These are phyloP conservation scores for Pythium rishiriense DNA, from an alignment of 352 stramenopile genomes.

Conservation along the genomic window DNA sequence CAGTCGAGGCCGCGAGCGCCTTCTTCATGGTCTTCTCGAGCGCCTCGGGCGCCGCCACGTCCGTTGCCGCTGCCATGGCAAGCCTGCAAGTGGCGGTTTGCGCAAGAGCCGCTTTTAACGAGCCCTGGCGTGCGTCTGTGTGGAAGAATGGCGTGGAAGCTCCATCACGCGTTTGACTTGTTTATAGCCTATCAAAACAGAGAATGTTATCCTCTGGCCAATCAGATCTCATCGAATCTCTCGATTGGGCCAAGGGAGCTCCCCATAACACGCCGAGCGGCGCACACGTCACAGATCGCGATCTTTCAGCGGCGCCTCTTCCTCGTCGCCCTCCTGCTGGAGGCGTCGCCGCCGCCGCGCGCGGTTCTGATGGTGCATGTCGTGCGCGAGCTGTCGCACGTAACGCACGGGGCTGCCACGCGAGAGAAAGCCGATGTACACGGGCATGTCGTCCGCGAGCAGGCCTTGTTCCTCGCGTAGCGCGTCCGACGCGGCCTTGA, in stretches of 20 bases:
- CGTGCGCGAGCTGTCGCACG: slow-evolving; percentile 42
- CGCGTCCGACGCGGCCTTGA: slow-evolving; percentile 33
- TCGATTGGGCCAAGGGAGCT: not conserved
- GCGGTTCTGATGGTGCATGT: slow-evolving; percentile 47
- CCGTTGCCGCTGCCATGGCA: not conserved
- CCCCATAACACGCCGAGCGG: not conserved
- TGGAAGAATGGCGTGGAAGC: slow-evolving; percentile 13
- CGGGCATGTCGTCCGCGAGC: slow-evolving; percentile 39
- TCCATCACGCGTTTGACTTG: not conserved
- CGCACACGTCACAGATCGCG: slow-evolving; percentile 29
- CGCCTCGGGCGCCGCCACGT: slow-evolving; percentile 1
- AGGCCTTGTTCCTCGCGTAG: slow-evolving; percentile 51
- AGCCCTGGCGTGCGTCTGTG: too few relatives aligned
- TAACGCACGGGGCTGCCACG: slow-evolving; percentile 54
- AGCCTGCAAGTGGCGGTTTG: not conserved
- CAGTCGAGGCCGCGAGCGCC: slow-evolving; percentile 60
- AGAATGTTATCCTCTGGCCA: not conserved
- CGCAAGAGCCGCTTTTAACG: not conserved
- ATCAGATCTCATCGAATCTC: slow-evolving; percentile 1
- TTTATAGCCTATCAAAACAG: slow-evolving; percentile 3
- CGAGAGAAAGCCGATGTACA: slow-evolving; percentile 56
- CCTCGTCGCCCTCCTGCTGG: not conserved
- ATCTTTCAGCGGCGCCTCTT: too few relatives aligned
- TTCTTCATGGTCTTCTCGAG: slow-evolving; percentile 63
- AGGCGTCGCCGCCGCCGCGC: slow-evolving; percentile 16